These are phyloP conservation scores for Brettanomyces sp. DNA, from an alignment of 805 yeast genomes.

Conservation along the genomic window DNA sequence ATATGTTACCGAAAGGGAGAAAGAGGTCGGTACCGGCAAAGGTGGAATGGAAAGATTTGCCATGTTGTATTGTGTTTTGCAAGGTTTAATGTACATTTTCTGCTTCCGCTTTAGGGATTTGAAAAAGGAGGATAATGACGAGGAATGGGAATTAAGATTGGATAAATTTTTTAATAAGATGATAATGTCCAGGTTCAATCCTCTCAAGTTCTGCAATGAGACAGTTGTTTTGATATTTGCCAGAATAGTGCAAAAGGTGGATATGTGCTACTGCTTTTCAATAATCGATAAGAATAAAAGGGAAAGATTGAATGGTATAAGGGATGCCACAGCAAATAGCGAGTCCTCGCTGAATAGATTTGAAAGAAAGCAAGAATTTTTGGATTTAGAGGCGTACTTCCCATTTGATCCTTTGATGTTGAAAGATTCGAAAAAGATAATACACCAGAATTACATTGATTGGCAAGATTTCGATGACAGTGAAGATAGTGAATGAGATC, in stretches of 20 bases:
- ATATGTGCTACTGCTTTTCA: constrained; percentile 87
- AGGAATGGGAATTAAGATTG: constrained; percentile 66
- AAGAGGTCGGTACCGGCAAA: constrained; percentile 40
- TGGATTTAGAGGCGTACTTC: constrained; percentile 88
- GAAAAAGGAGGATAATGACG: constrained; percentile 17
- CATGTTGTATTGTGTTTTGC: constrained; percentile 83
- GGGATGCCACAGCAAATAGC: constrained; percentile 15
- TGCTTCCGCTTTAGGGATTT: constrained; percentile 74
- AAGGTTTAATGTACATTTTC: constrained; percentile 81
- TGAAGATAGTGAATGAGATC: constrained; percentile 17
- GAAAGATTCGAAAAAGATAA: constrained; percentile 44
- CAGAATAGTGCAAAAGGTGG: constrained; percentile 79
- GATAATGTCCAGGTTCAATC: constrained; percentile 83
- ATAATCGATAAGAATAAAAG: constrained; percentile 85
- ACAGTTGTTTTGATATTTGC: constrained; percentile 93
- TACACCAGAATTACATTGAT: constrained; percentile 58
- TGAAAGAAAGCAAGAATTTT: constrained; percentile 60
- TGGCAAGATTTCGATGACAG: constrained; percentile 71
- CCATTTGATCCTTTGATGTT: constrained; percentile 91
- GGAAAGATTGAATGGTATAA: constrained; percentile 44
- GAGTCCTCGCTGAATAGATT: constrained; percentile 7
- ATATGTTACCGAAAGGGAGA: constrained; percentile 76
- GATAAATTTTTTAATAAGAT: constrained; percentile 83
- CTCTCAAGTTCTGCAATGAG: constrained; percentile 86
- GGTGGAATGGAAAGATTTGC: constrained; percentile 84